Conservation (phyloP, 139 green algal species). For the Auxenochlorella pyrenoidosa region DNA sequence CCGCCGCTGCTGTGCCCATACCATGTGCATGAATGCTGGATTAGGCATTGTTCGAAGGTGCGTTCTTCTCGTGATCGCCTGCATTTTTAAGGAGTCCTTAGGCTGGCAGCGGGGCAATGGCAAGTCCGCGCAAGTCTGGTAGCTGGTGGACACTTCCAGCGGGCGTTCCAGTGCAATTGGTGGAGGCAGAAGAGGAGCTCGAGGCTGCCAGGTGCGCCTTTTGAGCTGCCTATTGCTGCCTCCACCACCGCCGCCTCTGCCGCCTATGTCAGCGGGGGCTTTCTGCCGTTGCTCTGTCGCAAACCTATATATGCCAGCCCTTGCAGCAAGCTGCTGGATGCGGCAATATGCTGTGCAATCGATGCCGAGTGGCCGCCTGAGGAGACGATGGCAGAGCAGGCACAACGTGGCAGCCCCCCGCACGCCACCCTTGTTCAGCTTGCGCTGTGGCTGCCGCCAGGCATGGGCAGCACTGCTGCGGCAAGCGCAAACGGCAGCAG, state of each 20-base stretch:
- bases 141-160: not conserved
- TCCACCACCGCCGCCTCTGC: not conserved
- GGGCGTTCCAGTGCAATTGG: not conserved
- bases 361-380: conserved; percentile 54
- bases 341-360: conserved; percentile 24
- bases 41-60: too few relatives aligned
- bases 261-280: too few relatives aligned
- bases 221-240: not conserved
- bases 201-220: not conserved
- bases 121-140: too few relatives aligned
- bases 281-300: too few relatives aligned
- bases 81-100: too few relatives aligned
- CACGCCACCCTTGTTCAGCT: conserved; percentile 47
- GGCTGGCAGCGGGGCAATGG: too few relatives aligned
- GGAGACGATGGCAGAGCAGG: not conserved
- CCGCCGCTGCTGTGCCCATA: too few relatives aligned
- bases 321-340: conserved; percentile 30
- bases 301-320: too few relatives aligned
- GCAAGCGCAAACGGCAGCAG: not conserved
- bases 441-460: conserved; percentile 18
- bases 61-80: too few relatives aligned
- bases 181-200: not conserved
- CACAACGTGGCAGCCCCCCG: conserved; percentile 2
- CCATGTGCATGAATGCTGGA: too few relatives aligned
- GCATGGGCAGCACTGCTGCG: too few relatives aligned